phyloP scores from a whole-genome alignment of 371 early-diverging fungal genomes.

The Lichtheimia ramosa region DNA sequence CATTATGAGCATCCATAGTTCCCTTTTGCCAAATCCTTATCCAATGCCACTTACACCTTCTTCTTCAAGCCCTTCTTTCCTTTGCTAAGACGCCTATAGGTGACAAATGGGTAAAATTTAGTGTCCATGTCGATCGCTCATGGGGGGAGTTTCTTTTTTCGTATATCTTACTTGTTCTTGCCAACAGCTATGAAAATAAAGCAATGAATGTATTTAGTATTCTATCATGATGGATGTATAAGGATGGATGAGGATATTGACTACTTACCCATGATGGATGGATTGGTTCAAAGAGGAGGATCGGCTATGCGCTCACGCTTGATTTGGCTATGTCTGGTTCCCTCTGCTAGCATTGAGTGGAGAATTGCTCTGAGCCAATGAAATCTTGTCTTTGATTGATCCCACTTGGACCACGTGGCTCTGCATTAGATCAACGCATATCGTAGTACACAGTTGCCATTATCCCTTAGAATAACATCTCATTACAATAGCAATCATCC shows the following conservation, averaged over 20 bases:
- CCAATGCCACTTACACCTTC: constrained; percentile 81
- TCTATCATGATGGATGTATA: background rate
- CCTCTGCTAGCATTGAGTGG: no score
- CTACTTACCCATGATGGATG: constrained; percentile 29
- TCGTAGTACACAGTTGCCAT: no score
- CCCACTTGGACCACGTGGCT: no score
- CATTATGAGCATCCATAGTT: background rate
- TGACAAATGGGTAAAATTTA: background rate
- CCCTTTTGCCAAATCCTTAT: background rate
- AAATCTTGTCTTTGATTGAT: no score
- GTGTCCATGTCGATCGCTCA: background rate
- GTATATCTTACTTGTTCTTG: constrained; percentile 86
- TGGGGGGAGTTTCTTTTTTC: background rate
- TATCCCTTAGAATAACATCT: no score
- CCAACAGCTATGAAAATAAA: constrained; percentile 71
- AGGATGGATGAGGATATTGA: constrained; percentile 22
- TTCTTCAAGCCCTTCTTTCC: constrained; percentile 97
- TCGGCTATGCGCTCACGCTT: no score
- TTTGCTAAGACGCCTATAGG: constrained; percentile 76
- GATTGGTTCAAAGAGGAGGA: constrained; percentile 8
- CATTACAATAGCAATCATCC: no score
- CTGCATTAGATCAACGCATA: no score
- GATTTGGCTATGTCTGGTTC: no score
- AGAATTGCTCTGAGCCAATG: no score
- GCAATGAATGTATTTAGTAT: background rate